phyloP scores from a whole-genome alignment of 345 rosid genomes.

The Dipteronia sinensis region DNA sequence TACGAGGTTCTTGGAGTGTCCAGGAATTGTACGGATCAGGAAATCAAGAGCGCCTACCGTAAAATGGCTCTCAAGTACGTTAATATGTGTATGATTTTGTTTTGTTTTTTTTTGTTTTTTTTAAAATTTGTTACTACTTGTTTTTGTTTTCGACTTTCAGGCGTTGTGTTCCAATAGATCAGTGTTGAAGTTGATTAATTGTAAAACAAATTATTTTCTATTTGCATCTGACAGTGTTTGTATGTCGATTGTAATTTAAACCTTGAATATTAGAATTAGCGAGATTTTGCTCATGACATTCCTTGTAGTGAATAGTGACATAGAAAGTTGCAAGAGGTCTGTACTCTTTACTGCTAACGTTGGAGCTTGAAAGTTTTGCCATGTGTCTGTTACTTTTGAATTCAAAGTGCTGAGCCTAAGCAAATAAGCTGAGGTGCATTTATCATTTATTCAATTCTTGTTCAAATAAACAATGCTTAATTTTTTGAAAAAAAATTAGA shows the following conservation, averaged over 20 bases:
- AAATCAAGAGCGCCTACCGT: constrained; percentile 86
- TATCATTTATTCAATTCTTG: neutral
- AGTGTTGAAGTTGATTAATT: neutral
- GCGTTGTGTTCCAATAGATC: neutral
- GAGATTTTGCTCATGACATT: neutral
- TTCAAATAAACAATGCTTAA: neutral
- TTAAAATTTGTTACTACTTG: neutral
- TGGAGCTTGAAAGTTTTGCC: neutral
- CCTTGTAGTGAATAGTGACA: neutral
- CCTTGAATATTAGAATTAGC: neutral
- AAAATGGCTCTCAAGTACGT: constrained; percentile 94
- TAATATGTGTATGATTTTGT: neutral
- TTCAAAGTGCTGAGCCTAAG: neutral
- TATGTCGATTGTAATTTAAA: neutral
- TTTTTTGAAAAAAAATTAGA: neutral
- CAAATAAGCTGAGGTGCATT: neutral
- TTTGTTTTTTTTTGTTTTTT: neutral
- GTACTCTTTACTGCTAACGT: neutral
- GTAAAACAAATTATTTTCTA: neutral
- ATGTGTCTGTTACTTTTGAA: neutral
- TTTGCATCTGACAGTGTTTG: neutral
- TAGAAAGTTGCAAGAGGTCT: neutral
- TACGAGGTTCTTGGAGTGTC: constrained; percentile 85
- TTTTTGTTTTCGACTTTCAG: constrained; percentile 6
- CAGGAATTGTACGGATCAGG: constrained; percentile 84